phyloP scores from a whole-genome alignment of 2,329 filamentous ascomycete genomes.

The Leptographium radiaticola region DNA sequence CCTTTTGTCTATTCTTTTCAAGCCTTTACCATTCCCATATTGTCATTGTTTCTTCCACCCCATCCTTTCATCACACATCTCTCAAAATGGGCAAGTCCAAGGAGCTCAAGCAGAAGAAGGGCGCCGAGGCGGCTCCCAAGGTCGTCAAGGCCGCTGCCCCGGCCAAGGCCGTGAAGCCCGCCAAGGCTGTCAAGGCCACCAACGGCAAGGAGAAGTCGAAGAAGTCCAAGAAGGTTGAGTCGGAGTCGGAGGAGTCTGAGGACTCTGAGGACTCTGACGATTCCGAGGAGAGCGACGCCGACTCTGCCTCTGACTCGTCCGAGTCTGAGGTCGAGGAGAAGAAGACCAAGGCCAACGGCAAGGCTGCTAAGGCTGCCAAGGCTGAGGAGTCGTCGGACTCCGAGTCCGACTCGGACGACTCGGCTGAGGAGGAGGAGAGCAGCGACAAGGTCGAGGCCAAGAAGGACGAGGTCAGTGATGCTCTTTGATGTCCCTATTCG shows the following conservation, averaged over 20 bases:
- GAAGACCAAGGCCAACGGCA: conserved; percentile 13
- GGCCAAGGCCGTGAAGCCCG: conserved; percentile 48
- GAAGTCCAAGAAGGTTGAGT: conserved; percentile 14
- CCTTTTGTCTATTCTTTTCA: not conserved
- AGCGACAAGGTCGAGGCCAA: conserved; percentile 9
- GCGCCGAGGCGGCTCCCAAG: conserved; percentile 43
- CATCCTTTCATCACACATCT: not conserved
- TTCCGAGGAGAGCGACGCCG: conserved; percentile 13
- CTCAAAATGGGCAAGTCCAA: conserved; percentile 54
- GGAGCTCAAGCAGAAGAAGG: conserved; percentile 44
- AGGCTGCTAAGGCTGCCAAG: conserved; percentile 10
- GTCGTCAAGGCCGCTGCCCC: conserved; percentile 53
- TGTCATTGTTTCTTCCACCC: not conserved
- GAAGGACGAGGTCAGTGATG: conserved; percentile 8
- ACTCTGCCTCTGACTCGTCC: conserved; percentile 13
- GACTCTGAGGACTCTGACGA: conserved; percentile 7
- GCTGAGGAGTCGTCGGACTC: conserved; percentile 14
- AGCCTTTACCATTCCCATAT: not conserved
- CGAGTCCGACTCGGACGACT: conserved; percentile 16
- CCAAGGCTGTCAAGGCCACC: conserved; percentile 43
- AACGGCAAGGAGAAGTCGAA: conserved; percentile 25
- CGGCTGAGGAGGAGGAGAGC: conserved; percentile 15
- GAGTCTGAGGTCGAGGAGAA: conserved; percentile 14
- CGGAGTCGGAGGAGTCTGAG: conserved; percentile 11
- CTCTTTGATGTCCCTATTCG: not conserved